Evolutionary conservation across 2,329 filamentous ascomycete genomes (phyloP), one percentile per base, ranked within the genome.

Genomic region (Cryphonectria parasitica): DNA sequence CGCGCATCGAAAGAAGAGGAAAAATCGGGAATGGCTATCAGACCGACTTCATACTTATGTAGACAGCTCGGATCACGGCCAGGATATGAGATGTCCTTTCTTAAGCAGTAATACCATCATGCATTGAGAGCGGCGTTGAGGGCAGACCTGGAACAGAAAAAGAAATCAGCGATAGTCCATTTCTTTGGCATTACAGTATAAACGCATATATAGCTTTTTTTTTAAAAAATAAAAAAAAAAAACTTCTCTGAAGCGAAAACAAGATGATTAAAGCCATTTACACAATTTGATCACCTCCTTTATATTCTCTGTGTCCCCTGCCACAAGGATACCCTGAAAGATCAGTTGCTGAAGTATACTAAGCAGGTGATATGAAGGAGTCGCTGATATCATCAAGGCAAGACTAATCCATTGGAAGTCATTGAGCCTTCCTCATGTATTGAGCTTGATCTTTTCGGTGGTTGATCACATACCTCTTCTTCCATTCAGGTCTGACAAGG

Each of bases 61-160:
- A 10, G 19, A 17, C 25, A 31, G 54, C 54, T 58, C 17, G 34
- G 34, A 34, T 39, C 22, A 39, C 22, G 34, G 58, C 58, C 58
- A 15, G 34, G 34, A 36, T 39, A 13, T 49, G 7, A 49, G 19
- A 49, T 10, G 19, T 11, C 43, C 7, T n/a, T 17, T 61, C 22
- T 49, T 3, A 49, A n/a, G 7, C 17, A 22, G 22, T n/a, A 31
- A 39, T 61, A 19, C 13, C 34, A 61, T 22, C 7, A 61, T 61
- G 58, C 58, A 61, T 61, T 22, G 58, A 61, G 58, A 19, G 39
- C 31, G 34, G 58, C 58, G 58, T 61, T 61, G 31, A 39, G 58
- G 34, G 22, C 58, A 22, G 58, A 22, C 15, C 31, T 58, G 25
- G 31, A n/a, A 39, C 13, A 39, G 2, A 36, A 36, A n/a, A 39